These are phyloP conservation scores for Gastrolobium villosum DNA, from an alignment of 306 rosid species.

Conservation along the genomic window DNA sequence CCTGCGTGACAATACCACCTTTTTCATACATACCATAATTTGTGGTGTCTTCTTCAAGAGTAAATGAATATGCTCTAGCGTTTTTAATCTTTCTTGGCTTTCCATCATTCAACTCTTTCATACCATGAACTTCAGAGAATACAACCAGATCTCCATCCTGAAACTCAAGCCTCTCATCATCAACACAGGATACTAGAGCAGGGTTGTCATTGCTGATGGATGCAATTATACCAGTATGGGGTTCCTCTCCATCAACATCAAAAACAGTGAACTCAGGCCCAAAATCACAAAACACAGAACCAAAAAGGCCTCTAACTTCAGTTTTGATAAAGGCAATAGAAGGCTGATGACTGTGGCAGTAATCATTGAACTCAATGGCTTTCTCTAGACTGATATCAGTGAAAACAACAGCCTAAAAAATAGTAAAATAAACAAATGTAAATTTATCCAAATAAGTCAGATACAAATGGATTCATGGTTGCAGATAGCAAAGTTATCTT, in stretches of 20 bases:
- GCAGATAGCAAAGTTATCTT: slow-evolving; percentile 6
- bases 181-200: slow-evolving; percentile 88
- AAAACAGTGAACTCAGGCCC: slow-evolving; percentile 92
- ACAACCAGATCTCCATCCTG: slow-evolving; percentile 96
- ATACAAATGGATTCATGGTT: slow-evolving; percentile 17
- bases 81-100: slow-evolving; percentile 87
- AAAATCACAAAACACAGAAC: slow-evolving; percentile 91
- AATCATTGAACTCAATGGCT: slow-evolving; percentile 83
- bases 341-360: slow-evolving; percentile 87
- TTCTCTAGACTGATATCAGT: slow-evolving; percentile 76
- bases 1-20: slow-evolving; percentile 97
- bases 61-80: slow-evolving; percentile 84
- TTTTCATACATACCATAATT: slow-evolving; percentile 80
- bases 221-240: slow-evolving; percentile 90
- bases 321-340: slow-evolving; percentile 86
- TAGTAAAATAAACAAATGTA: slow-evolving; percentile 32
- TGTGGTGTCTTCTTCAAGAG: slow-evolving; percentile 90
- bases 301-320: slow-evolving; percentile 95
- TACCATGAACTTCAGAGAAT: slow-evolving; percentile 94
- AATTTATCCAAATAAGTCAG: slow-evolving; percentile 14
- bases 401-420: slow-evolving; percentile 87
- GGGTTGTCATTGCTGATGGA: slow-evolving; percentile 94
- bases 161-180: slow-evolving; percentile 96
- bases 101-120: slow-evolving; percentile 93
- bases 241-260: slow-evolving; percentile 93